phyloP scores from a whole-genome alignment of 2,329 filamentous ascomycete species.

The Coniochaeta pulveracea region DNA sequence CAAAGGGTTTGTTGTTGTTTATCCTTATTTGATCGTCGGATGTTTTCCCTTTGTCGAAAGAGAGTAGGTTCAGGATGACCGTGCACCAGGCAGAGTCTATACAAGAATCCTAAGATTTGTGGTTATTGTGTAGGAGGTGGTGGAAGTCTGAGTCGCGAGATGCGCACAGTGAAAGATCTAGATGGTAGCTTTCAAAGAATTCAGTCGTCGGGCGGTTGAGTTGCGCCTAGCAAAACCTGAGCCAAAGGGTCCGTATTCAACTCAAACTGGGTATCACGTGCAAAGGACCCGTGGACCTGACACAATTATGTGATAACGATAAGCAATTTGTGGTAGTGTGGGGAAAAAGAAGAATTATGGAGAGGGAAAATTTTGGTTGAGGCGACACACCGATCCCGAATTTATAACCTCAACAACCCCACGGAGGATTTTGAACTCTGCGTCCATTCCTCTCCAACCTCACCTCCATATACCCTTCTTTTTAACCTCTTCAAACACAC shows the following conservation, averaged over 20 bases:
- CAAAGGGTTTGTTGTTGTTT: no score
- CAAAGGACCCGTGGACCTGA: no score
- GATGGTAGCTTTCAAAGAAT: no score
- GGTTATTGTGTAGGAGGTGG: no score
- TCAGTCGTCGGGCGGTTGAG: no score
- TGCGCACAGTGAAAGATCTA: no score
- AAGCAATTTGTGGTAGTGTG: slow-evolving; percentile 3
- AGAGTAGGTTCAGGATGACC: slow-evolving; percentile 10
- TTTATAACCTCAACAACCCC: slow-evolving; percentile 4
- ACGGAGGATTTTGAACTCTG: slow-evolving; percentile 3
- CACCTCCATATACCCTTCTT: slow-evolving; percentile 3
- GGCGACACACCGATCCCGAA: no score
- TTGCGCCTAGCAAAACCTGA: slow-evolving; percentile 1
- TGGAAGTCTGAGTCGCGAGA: no score
- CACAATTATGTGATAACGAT: slow-evolving; percentile 2
- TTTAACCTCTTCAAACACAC: slow-evolving; percentile 8
- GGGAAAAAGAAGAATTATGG: slow-evolving; percentile 3
- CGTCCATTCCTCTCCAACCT: slow-evolving; percentile 9
- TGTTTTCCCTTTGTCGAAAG: slow-evolving; percentile 1
- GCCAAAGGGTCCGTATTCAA: neutral
- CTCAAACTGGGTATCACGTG: slow-evolving; percentile 3
- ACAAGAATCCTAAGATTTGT: no score
- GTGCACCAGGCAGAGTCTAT: slow-evolving; percentile 17
- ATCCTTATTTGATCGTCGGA: no score
- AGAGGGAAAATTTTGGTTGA: no score